Base-by-base conservation (phyloP, 2,329 filamentous ascomycete species). In the Bimuria novae-zelandiae region DNA sequence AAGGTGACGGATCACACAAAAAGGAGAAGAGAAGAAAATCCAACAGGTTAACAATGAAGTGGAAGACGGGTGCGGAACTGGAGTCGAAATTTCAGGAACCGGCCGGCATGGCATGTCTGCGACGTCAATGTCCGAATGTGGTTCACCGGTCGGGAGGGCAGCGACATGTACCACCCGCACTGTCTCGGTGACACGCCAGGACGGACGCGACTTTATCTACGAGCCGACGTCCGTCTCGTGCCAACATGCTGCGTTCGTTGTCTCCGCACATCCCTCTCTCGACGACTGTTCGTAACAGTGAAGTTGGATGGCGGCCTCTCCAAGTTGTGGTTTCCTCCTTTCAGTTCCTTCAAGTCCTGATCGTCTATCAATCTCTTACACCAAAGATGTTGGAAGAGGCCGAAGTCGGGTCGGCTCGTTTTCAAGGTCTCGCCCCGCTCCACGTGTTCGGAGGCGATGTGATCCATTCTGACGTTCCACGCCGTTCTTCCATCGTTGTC, bases 311-410 rank as follows among this genome's bases (percentile, higher is more conserved):
- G 60, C 39, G 46, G 40, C 14, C 54, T 51, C 19, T 52, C 59
- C 51, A 65, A 27, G 33, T 61, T 62, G 27, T 60, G 57, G 37
- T 62, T 63, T 16, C 62, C 62, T 19, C 63, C 59, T 42, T 61
- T 64, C 37, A 68, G 46, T 52, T 68, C 64, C 55, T 68, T 65
- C 48, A 64, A 54, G 50, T 66, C 64, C 33, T 63, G 59, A 39
- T 68, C 62, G 36, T 61, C 60, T 35, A 68, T 68, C 42, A 68
- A 51, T 23, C 61, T 52, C 53, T 63, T 67, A 55, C 60, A 54
- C 63, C 63, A 68, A 33, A 68, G 59, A 45, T 65, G 58, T 12
- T 58, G 57, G 40, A 60, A 65, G 29, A 68, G 58, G 22, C 56
- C 51, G 47, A 65, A 67, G 52, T 68, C 65, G 3, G 63, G 63